Percentiles rank a stretch among this genome's conserved stretches.
phyloP scores from a whole-genome alignment of 1,284 basidiomycete species.

The Mycena sp. region DNA sequence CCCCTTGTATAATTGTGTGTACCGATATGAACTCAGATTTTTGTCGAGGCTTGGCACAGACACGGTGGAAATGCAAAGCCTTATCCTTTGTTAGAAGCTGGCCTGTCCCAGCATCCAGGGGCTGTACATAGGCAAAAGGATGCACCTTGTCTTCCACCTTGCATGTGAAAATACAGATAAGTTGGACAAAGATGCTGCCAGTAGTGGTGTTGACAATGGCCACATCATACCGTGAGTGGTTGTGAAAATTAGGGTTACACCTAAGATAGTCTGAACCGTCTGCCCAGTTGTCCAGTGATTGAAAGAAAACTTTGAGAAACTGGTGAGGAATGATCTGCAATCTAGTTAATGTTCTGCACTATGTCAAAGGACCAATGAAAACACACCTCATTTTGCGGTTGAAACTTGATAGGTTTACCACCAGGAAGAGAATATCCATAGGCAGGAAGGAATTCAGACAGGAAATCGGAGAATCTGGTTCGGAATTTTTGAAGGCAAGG shows the following conservation, averaged over 20 bases:
- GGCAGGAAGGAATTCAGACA: neutral
- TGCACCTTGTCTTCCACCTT: slow-evolving; percentile 5
- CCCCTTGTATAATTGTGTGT: slow-evolving; percentile 37
- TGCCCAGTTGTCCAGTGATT: slow-evolving; percentile 41
- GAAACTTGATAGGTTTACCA: neutral
- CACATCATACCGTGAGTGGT: slow-evolving; percentile 35
- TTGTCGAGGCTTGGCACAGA: slow-evolving; percentile 22
- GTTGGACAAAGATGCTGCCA: slow-evolving; percentile 30
- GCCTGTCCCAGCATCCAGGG: slow-evolving; percentile 30
- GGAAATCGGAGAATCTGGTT: neutral
- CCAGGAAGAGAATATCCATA: neutral
- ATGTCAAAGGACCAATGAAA: neutral
- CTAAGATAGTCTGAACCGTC: slow-evolving; percentile 33
- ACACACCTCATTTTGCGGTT: neutral
- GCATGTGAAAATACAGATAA: slow-evolving; percentile 37
- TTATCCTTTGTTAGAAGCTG: slow-evolving; percentile 29
- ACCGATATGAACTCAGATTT: slow-evolving; percentile 35
- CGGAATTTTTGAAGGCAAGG: slow-evolving; percentile 1
- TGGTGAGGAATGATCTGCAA: slow-evolving; percentile 20
- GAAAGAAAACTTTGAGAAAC: slow-evolving; percentile 37
- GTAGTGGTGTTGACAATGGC: slow-evolving; percentile 32
- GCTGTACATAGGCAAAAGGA: slow-evolving; percentile 38
- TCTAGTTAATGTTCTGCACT: neutral
- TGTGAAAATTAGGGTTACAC: slow-evolving; percentile 39
- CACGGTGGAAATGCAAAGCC: slow-evolving; percentile 34